These are phyloP conservation scores for Pseudogymnoascus sp. DNA, from an alignment of 2,329 filamentous ascomycete species.

Conservation along the genomic window DNA sequence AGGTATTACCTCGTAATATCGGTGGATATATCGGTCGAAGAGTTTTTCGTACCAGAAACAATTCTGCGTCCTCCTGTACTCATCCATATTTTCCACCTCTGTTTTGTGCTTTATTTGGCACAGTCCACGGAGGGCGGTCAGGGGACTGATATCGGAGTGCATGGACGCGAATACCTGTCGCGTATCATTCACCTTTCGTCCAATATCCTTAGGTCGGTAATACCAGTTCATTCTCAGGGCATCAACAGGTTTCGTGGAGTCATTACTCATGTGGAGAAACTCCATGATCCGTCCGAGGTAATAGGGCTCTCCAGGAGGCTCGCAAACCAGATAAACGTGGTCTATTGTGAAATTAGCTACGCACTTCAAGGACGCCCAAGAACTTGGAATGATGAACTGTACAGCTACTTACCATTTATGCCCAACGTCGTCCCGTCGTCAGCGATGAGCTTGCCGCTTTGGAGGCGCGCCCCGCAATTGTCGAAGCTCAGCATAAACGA, in stretches of 20 bases:
- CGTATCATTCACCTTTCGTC: slow-evolving; percentile 83
- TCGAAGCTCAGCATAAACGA: slow-evolving; percentile 89
- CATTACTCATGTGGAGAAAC: slow-evolving; percentile 77
- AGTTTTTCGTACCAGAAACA: slow-evolving; percentile 96
- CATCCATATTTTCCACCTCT: slow-evolving; percentile 75
- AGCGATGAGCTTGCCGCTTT: slow-evolving; percentile 72
- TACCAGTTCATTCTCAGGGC: slow-evolving; percentile 95
- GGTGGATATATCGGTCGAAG: slow-evolving; percentile 96
- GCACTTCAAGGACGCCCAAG: slow-evolving; percentile 10
- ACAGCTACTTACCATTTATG: slow-evolving; percentile 67
- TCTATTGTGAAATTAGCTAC: slow-evolving; percentile 39
- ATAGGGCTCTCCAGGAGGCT: slow-evolving; percentile 95
- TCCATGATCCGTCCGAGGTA: slow-evolving; percentile 98
- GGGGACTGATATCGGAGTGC: slow-evolving; percentile 93
- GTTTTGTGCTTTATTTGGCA: slow-evolving; percentile 84
- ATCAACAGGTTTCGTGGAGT: slow-evolving; percentile 67
- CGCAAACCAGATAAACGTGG: slow-evolving; percentile 93
- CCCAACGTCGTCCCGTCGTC: slow-evolving; percentile 83
- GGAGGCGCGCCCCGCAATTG: slow-evolving; percentile 58
- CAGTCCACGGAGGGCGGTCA: slow-evolving; percentile 88
- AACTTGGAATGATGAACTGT: slow-evolving; percentile 8
- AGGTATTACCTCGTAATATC: slow-evolving; percentile 94
- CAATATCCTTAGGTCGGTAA: slow-evolving; percentile 92
- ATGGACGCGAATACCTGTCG: slow-evolving; percentile 92
- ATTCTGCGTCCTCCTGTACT: slow-evolving; percentile 77